Conservation (phyloP, 2,329 filamentous ascomycete species). For the Monilinia aucupariae region DNA sequence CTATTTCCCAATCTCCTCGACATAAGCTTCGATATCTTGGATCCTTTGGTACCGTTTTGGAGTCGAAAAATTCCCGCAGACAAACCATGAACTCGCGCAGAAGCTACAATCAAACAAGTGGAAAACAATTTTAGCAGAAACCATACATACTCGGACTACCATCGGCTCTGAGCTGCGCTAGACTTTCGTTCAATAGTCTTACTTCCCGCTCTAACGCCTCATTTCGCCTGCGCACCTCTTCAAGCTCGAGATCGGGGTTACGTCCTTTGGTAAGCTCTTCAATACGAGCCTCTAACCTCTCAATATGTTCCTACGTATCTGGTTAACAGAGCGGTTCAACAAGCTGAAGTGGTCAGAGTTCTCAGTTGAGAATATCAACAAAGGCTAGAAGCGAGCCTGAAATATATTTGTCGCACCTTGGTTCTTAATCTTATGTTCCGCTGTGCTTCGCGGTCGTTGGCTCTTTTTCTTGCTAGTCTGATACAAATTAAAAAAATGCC, state of each 20-base stretch:
- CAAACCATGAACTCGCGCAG: not conserved
- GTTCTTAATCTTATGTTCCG: slow-evolving; percentile 50
- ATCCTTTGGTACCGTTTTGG: not conserved
- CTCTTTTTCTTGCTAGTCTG: slow-evolving; percentile 81
- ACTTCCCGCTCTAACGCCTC: slow-evolving; percentile 51
- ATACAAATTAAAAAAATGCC: slow-evolving; percentile 56
- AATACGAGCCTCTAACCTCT: slow-evolving; percentile 68
- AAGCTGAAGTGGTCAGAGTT: not conserved
- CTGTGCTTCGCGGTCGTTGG: slow-evolving; percentile 87
- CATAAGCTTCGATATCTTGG: not conserved
- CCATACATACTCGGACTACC: slow-evolving; percentile 17
- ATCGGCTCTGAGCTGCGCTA: slow-evolving; percentile 17
- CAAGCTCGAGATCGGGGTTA: slow-evolving; percentile 41
- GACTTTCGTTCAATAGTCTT: slow-evolving; percentile 25
- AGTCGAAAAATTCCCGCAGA: not conserved
- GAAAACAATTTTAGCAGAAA: not conserved
- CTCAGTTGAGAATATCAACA: not conserved
- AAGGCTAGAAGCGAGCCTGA: not conserved
- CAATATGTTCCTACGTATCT: slow-evolving; percentile 58
- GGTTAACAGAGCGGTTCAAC: not conserved
- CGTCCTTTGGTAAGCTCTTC: slow-evolving; percentile 57
- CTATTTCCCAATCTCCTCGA: not conserved
- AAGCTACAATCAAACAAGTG: not conserved
- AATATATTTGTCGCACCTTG: slow-evolving; percentile 5
- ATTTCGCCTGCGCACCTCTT: slow-evolving; percentile 48